phyloP scores from a whole-genome alignment of 306 rosid species.

The Castanospermum australe region DNA sequence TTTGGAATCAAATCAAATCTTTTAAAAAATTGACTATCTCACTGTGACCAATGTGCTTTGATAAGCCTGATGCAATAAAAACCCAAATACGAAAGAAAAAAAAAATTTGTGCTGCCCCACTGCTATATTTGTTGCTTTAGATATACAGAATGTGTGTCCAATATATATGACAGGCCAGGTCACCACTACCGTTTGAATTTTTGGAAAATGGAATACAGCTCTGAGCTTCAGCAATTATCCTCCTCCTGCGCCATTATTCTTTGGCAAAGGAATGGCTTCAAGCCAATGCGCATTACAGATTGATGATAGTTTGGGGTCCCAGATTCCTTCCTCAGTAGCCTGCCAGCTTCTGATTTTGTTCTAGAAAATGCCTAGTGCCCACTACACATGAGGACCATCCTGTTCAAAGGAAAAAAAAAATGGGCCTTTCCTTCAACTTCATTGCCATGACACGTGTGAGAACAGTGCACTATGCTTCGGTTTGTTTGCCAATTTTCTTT shows the following conservation, averaged over 20 bases:
- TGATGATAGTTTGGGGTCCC: conserved; percentile 36
- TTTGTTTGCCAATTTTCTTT: neutral
- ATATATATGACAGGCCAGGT: neutral
- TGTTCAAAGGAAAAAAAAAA: neutral
- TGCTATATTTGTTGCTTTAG: neutral
- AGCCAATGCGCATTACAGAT: conserved; percentile 2
- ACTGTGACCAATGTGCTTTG: conserved; percentile 19
- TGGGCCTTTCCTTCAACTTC: neutral
- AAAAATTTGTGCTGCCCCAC: neutral
- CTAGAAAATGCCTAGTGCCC: conserved; percentile 22
- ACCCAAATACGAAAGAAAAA: neutral
- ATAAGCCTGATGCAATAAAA: conserved; percentile 49
- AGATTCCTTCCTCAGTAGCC: neutral
- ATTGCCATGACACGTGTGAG: neutral
- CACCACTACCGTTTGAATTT: conserved; percentile 37
- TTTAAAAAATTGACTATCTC: neutral
- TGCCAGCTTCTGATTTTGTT: conserved; percentile 13
- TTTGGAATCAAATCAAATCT: neutral
- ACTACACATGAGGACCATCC: neutral
- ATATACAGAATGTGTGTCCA: neutral
- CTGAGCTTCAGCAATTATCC: neutral
- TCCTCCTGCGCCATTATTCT: conserved; percentile 14
- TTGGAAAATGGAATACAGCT: conserved; percentile 53
- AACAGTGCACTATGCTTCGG: neutral
- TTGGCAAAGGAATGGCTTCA: neutral